Base-by-base conservation (phyloP, 2,329 filamentous ascomycete genomes). In the Penicillium sp. region DNA sequence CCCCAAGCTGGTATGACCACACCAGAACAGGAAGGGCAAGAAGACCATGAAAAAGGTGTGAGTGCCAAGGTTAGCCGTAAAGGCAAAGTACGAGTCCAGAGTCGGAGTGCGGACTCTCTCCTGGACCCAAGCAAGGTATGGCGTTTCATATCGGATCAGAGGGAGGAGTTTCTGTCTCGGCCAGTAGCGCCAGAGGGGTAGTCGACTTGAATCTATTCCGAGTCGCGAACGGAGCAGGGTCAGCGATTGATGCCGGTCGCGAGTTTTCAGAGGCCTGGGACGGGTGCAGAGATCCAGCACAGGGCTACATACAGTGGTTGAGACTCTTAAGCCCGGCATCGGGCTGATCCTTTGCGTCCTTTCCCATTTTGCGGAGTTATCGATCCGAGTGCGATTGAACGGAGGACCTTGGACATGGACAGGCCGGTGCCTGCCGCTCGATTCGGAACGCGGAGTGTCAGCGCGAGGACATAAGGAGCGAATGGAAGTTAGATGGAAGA, bases 41-140 rank as follows among this genome's bases (percentile, higher is more conserved):
- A 90, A 88, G 61, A 96, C 82, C 92, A 97, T 97, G 79, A 96
- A 99, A 77, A 96, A 97, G 0, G 94, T 99, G 74, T 99, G 94
- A 0, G 94, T 99, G 60, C 94, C 90, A 49, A 97, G 82, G 72
- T 97, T 99, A 57, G 94, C 94, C 0, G 92, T 95, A 60, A 95
- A 90, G 45, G 94, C 92, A 74, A 99, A 99, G 77, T 96, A 99
- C 56, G 90, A 90, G 74, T 99, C 94, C 65, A 97, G 85, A 8
- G 88, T 82, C 0, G 90, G 90, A 18, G 89, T 87, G 65, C 92
- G 88, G 69, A 92, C 74, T 69, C 79, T 84, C 61, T 86, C 81
- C 79, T 99, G 94, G 67, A 96, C 76, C 76, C 83, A 87, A 51
- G 92, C 92, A 16, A 99, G 85, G 73, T 95, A 94, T 1, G 92